Conservation (phyloP, 1,284 basidiomycete genomes). For the Salmacisia buchloeana region DNA sequence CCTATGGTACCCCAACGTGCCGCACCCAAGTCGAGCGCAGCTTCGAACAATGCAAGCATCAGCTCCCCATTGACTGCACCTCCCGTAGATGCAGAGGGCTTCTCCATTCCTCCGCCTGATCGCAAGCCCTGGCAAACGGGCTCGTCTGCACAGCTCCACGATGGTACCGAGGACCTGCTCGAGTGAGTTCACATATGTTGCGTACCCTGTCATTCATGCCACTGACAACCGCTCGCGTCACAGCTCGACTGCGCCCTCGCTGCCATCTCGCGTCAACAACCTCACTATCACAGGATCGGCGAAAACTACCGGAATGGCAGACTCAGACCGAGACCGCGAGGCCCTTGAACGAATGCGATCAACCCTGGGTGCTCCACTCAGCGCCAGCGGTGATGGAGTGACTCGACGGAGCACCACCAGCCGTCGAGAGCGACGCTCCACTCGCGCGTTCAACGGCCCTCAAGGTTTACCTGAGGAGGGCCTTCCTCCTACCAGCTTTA, state of each 20-base stretch:
- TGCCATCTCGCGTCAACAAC: neutral
- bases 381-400: slow-evolving; percentile 10
- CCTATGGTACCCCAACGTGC: slow-evolving; percentile 27
- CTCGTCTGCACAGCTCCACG: neutral
- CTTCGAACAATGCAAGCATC: neutral
- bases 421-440: slow-evolving; percentile 51
- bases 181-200: neutral
- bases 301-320: neutral
- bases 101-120: slow-evolving; percentile 56
- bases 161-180: neutral
- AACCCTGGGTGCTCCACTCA: slow-evolving; percentile 45
- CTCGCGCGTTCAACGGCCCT: slow-evolving; percentile 26
- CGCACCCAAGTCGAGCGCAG: neutral
- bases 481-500: neutral
- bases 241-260: neutral
- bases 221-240: neutral
- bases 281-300: neutral
- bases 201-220: neutral
- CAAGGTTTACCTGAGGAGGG: slow-evolving; percentile 47
- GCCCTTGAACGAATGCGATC: slow-evolving; percentile 56
- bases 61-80: slow-evolving; percentile 17
- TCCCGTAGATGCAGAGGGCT: slow-evolving; percentile 56
- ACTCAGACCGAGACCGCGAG: slow-evolving; percentile 53
- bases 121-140: slow-evolving; percentile 52
- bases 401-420: slow-evolving; percentile 49